A percentile compares a stretch with the other conserved stretches of the same genome.
These are phyloP conservation scores for Sporisorium scitamineum DNA, from an alignment of 1,284 basidiomycete genomes.

Conservation along the genomic window DNA sequence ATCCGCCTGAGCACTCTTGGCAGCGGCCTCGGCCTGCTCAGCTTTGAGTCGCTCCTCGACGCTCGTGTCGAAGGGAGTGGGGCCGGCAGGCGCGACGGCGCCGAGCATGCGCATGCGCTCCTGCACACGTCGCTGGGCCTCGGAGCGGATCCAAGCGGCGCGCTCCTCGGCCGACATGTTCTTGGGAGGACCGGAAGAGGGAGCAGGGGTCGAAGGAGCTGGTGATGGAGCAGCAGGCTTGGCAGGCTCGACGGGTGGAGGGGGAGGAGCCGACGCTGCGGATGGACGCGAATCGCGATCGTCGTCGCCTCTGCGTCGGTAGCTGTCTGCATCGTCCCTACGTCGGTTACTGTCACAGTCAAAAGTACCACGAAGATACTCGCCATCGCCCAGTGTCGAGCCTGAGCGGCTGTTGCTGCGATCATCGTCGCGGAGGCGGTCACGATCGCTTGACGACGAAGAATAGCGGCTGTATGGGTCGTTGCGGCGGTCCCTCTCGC, in stretches of 20 bases:
- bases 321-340: slow-evolving; percentile 32
- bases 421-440: slow-evolving; percentile 29
- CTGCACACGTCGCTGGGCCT: slow-evolving; percentile 86
- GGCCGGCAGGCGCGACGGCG: slow-evolving; percentile 72
- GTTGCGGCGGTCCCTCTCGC: slow-evolving; percentile 87
- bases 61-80: slow-evolving; percentile 53
- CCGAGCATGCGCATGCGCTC: slow-evolving; percentile 90
- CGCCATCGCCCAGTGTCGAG: slow-evolving; percentile 47
- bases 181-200: slow-evolving; percentile 74
- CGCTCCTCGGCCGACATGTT: slow-evolving; percentile 89
- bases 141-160: slow-evolving; percentile 80
- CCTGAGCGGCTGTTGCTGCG: slow-evolving; percentile 24
- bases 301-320: slow-evolving; percentile 26
- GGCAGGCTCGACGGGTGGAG: slow-evolving; percentile 60
- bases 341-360: slow-evolving; percentile 62
- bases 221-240: slow-evolving; percentile 60
- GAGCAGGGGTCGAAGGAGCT: slow-evolving; percentile 72
- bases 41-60: slow-evolving; percentile 65
- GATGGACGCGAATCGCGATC: slow-evolving; percentile 69
- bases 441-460: slow-evolving; percentile 35
- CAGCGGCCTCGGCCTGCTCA: slow-evolving; percentile 65
- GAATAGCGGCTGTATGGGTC: slow-evolving; percentile 71
- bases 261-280: slow-evolving; percentile 68
- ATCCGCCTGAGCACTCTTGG: slow-evolving; percentile 64
- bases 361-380: slow-evolving; percentile 58